These are phyloP conservation scores for Forsythia viridissima DNA, from an alignment of 257 asterid genomes.

Conservation along the genomic window DNA sequence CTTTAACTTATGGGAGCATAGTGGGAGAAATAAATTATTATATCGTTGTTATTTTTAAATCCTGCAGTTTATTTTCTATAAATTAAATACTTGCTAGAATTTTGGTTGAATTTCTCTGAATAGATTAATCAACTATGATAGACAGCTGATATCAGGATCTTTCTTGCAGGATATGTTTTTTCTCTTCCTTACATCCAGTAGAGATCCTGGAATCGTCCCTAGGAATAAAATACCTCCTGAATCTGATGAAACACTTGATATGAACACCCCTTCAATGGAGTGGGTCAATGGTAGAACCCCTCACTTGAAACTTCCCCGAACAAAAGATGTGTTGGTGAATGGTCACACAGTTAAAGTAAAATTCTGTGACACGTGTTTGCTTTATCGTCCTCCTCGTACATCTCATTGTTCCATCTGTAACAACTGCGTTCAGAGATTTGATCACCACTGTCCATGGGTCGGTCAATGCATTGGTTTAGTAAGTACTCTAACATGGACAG, in stretches of 20 bases:
- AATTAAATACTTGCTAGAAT: background rate
- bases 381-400: slow-evolving; percentile 19
- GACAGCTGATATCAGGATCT: slow-evolving; percentile 10
- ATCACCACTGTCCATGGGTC: slow-evolving; percentile 22
- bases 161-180: slow-evolving; percentile 65
- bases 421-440: slow-evolving; percentile 18
- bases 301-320: slow-evolving; percentile 5
- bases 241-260: slow-evolving; percentile 44
- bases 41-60: background rate
- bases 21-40: background rate
- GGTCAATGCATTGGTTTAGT: slow-evolving; percentile 21
- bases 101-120: background rate
- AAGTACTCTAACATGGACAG: background rate
- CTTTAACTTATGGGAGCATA: background rate
- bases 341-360: slow-evolving; percentile 15
- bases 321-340: slow-evolving; percentile 12
- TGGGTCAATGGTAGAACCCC: slow-evolving; percentile 66
- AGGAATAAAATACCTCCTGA: slow-evolving; percentile 71
- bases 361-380: slow-evolving; percentile 19
- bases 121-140: too few relatives aligned
- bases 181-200: slow-evolving; percentile 72
- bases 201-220: slow-evolving; percentile 87
- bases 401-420: slow-evolving; percentile 20
- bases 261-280: slow-evolving; percentile 76
- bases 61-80: background rate